phyloP scores from a whole-genome alignment of 2,329 filamentous ascomycete species.

The Clonostachys rhizophaga region DNA sequence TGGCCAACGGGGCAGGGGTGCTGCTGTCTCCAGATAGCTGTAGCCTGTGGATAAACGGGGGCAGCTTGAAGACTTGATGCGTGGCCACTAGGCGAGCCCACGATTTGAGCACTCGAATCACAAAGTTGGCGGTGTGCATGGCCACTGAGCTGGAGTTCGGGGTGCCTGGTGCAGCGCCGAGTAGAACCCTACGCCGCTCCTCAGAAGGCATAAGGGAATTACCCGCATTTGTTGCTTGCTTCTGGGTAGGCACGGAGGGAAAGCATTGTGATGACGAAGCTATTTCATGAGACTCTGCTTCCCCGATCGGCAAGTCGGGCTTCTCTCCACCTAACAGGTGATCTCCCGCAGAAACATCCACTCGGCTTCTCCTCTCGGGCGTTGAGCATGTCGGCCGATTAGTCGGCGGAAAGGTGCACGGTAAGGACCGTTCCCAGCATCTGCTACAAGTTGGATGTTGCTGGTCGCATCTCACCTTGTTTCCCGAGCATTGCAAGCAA shows the following conservation, averaged over 20 bases:
- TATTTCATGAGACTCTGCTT: neutral
- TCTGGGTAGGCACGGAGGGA: neutral
- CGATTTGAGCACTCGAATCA: constrained; percentile 6
- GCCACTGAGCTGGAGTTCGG: neutral
- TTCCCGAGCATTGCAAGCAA: neutral
- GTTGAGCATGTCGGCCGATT: neutral
- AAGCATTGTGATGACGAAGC: neutral
- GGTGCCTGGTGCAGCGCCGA: neutral
- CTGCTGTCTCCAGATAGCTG: constrained; percentile 1
- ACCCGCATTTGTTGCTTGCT: neutral
- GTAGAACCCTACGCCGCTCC: neutral
- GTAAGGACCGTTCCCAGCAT: neutral
- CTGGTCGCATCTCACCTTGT: constrained; percentile 2
- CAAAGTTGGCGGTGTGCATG: constrained; percentile 6
- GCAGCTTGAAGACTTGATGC: constrained; percentile 3
- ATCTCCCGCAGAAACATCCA: neutral
- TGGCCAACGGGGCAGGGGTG: constrained; percentile 3
- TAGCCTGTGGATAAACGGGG: constrained; percentile 8
- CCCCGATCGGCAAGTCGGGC: neutral
- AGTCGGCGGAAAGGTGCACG: neutral
- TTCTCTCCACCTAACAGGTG: neutral
- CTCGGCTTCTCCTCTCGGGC: neutral
- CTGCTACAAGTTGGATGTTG: neutral
- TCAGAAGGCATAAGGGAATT: neutral
- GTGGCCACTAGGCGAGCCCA: constrained; percentile 8